Evolutionary conservation across 208 protist genomes (phyloP), one percentile per base, ranked within the genome.

Genomic region (Angomonas ambiguus): DNA sequence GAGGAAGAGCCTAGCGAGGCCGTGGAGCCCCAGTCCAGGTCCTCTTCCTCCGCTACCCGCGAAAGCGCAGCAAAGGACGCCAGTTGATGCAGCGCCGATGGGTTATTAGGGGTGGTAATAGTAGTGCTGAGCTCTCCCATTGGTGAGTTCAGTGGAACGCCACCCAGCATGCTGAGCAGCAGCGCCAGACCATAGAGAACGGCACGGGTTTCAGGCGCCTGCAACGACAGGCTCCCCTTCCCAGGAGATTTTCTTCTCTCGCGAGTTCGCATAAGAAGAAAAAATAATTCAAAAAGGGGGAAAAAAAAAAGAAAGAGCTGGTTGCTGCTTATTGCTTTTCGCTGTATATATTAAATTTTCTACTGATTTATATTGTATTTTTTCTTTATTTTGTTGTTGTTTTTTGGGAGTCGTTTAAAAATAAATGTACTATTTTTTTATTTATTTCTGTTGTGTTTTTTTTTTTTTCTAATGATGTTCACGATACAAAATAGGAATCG

Each of bases 11-110:
- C 60, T 62, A 83, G 65, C 13, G 63, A 57, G 31, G 59, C 51
- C 35, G 62, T 67, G 24, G 77, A 74, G 18, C 81, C 85, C 79
- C 85, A 91, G 68, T 86, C 77, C 10, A 91, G 72, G 10, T 88
- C 58, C 56, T 92, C 75, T 73, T 88, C 82, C 69, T 92, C 82
- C 32, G 82, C 85, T 1, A 81, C 71, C 10, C 79, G 80, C 35
- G 77, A 68, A 64, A 92, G 58, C 10, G 85, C 79, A 2, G 71
- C 78, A 60, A 92, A 92, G 38, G 75, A 85, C 27, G 80, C 82
- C 31, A 92, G 70, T 69, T 92, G 82, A 65, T 85, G 76, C 60
- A 92, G 67, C 0, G 79, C 73, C 10, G 75, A 77, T 8, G 85
- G 82, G 62, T 71, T 63, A 11, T 57, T 68, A 48, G 61, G 65